Evolutionary conservation across 148 eudicot genomes (phyloP).

Genomic region (Rhododendron kiyosumense): DNA sequence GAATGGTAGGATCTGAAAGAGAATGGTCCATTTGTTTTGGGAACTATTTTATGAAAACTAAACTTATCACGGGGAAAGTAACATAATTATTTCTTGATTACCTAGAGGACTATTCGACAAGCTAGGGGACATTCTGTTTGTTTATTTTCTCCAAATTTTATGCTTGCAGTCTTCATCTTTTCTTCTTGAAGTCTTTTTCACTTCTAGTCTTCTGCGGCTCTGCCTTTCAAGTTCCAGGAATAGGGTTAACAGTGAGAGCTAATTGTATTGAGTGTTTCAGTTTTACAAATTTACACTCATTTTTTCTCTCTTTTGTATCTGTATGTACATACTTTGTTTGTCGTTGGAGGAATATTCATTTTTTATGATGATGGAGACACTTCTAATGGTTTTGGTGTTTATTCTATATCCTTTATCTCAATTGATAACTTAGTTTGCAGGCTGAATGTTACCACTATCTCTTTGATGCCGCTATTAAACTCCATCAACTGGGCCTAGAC

Average conservation of each 20-base stretch:
- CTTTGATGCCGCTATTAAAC: slow-evolving; percentile 91
- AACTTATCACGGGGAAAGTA: background rate
- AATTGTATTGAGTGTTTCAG: background rate
- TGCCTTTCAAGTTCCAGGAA: background rate
- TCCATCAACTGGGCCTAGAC: slow-evolving; percentile 77
- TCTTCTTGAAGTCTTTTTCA: background rate
- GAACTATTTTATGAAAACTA: background rate
- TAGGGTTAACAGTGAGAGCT: background rate
- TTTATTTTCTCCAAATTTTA: background rate
- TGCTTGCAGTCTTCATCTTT: background rate
- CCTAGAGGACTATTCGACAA: background rate
- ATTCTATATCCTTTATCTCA: background rate
- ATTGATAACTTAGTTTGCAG: slow-evolving; percentile 31
- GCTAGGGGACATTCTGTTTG: background rate
- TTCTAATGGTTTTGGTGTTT: background rate
- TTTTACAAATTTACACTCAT: background rate
- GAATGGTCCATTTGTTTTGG: background rate
- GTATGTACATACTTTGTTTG: background rate
- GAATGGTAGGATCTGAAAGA: background rate
- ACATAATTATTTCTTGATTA: background rate
- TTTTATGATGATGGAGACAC: background rate
- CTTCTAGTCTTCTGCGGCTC: background rate
- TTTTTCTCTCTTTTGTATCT: background rate
- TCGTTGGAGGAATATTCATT: background rate
- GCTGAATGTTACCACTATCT: slow-evolving; percentile 95